Base-by-base conservation (phyloP, 805 yeast genomes). In the Starmera dryadoides region DNA sequence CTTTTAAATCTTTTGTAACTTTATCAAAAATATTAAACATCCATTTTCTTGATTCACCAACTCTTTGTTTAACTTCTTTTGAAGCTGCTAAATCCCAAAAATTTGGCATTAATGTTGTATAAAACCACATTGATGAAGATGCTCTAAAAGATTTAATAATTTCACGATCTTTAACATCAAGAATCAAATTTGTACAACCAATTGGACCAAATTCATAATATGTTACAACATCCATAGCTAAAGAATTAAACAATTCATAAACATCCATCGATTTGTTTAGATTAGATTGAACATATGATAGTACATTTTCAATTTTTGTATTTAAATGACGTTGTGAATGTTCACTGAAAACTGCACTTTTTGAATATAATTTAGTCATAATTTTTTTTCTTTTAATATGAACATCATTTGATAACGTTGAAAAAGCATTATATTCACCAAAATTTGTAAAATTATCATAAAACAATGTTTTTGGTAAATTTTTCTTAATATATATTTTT, bases 181-280 rank as follows among this genome's bases (percentile, higher is more conserved):
- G 43, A 28, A 79, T 49, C 28, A 77, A 56, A 29, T 72, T 56
- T 1, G 75, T 62, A 15, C 78, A 70, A 39, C 68, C 64, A 8
- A 62, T 56, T 0, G 54, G 45, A 0, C 89, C 89, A 42, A 79
- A 66, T 40, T 77, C 76, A 50, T 79, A 78, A 17, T 71, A 69
- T 2, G 80, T 69, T 2, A 81, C 77, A 4, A 77, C 80, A 49
- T 81, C 88, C 77, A 82, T 74, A 4, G 89, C 88, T 50, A 82
- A 63, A 15, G 79, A 62, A n/a, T 78, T 79, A 64, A 81, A 81
- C n/a, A 82, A 54, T 16, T 74, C 65, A 48, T 75, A 77, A 3
- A 75, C 79, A 37, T 81, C 82, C 30, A 79, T 49, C 25, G 70
- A 59, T 9, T 50, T 34, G 2, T 40, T 38, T 19, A 36, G 40